A percentile compares a stretch with the other conserved stretches of the same genome.
These are phyloP conservation scores for Salix exigua DNA, from an alignment of 345 rosid genomes.

Conservation along the genomic window DNA sequence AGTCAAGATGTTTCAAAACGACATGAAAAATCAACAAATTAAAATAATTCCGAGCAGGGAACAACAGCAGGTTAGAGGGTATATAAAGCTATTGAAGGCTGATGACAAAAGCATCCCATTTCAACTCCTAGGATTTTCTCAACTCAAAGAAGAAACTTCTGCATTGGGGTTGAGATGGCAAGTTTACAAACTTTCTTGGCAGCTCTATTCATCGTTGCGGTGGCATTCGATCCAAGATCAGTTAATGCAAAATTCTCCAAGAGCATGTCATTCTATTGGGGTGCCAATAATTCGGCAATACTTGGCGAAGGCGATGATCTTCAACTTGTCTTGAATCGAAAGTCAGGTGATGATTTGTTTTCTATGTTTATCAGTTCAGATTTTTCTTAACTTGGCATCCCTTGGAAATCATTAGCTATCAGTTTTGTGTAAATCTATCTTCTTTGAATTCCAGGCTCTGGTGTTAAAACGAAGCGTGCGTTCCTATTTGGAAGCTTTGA, in stretches of 20 bases:
- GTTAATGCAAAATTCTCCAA: conserved; percentile 47
- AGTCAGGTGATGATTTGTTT: conserved; percentile 37
- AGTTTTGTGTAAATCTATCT: not conserved
- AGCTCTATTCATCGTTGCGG: conserved; percentile 25
- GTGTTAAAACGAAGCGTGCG: conserved; percentile 48
- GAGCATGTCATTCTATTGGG: conserved; percentile 63
- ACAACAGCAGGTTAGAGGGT: not conserved
- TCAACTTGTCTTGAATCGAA: conserved; percentile 57
- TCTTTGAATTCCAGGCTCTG: conserved; percentile 42
- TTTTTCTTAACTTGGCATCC: not conserved
- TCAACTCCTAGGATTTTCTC: conserved; percentile 1
- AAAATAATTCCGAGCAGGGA: not conserved
- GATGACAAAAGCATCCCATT: conserved; percentile 18
- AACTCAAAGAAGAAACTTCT: not conserved
- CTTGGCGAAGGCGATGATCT: conserved; percentile 38
- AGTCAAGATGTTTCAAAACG: conserved; percentile 1
- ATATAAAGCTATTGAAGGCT: not conserved
- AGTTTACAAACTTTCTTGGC: conserved; percentile 19
- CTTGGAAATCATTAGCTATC: not conserved
- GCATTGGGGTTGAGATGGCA: conserved; percentile 35
- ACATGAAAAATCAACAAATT: too few species aligned
- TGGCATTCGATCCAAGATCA: conserved; percentile 31
- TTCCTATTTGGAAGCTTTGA: conserved; percentile 74
- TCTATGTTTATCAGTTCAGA: not conserved
- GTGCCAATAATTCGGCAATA: conserved; percentile 37